Conservation (phyloP, 495 filamentous ascomycete species). For the Tuber borchii region DNA sequence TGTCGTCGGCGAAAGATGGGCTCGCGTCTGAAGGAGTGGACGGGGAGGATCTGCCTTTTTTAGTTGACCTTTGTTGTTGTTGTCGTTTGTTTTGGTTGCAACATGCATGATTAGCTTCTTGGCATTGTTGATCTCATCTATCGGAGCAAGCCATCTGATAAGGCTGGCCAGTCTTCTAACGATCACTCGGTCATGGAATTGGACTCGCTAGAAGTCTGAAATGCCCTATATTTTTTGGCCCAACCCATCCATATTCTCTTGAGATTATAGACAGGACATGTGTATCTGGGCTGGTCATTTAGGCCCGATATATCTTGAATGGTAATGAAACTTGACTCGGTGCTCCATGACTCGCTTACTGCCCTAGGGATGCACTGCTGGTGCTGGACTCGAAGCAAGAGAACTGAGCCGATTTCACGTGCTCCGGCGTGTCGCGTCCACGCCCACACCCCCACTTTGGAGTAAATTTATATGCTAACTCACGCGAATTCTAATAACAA, state of each 20-base stretch:
- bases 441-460: no score
- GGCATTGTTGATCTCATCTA: background rate
- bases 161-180: background rate
- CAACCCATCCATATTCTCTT: background rate
- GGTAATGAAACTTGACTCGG: background rate
- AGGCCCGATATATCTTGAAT: background rate
- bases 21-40: background rate
- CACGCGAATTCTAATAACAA: background rate
- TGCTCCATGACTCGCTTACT: background rate
- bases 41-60: background rate
- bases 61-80: conserved; percentile 1
- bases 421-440: background rate
- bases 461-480: background rate
- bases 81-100: background rate
- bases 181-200: background rate
- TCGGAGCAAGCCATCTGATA: background rate
- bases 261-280: background rate
- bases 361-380: no score
- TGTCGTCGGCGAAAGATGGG: background rate
- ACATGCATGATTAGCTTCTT: background rate
- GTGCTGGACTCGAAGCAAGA: background rate
- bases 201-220: background rate
- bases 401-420: background rate
- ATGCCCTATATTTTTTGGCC: background rate
- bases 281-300: background rate